Base-by-base conservation (phyloP, 176 grass and related monocot genomes). In the Alopecurus myosuroides region DNA sequence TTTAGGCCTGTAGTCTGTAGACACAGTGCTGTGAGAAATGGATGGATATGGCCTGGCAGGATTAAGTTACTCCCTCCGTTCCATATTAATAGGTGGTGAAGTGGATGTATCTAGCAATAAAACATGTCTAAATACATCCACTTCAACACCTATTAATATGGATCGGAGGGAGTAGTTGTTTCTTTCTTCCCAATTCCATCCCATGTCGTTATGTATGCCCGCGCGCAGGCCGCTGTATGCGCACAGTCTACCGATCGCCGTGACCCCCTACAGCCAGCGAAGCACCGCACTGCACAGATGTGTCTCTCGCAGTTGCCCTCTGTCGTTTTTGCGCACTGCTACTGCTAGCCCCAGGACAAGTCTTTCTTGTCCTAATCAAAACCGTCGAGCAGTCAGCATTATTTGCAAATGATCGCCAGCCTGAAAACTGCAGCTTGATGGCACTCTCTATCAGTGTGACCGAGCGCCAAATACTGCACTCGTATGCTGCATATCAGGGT, bases 341-440 rank as follows among this genome's bases (percentile, higher is more conserved):
- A 26, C 74, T 35, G 26, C 20, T 35, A 67, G 70, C 29, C 29
- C 61, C 40, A 84, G 66, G 84, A 86, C 79, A 90, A 78, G 60
- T 17, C 42, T 28, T 77, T 81, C 53, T 65, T 65, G 35, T 90
- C 53, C 39, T 76, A 81, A 78, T 82, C 64, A 8, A 19, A 86
- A 73, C 30, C 73, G 82, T 89, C 31, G 1, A 86, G 45, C 33
- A 44, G 51, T 42, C 34, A 62, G 42, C 73, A 82, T 86, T 78
- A 65, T 90, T 83, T 86, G 78, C 78, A 72, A 63, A 90, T 86
- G 83, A 86, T 86, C 8, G 64, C 55, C 88, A 86, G 77, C 44
- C 18, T 77, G 71, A 20, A 82, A 82, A n/a, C 71, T 71, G 78
- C 83, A 72, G 55, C 33, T 49, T 46, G 78, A 63, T 25, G 12